A percentile compares a stretch with the other conserved stretches of the same genome.
These are phyloP conservation scores for Calonectria hongkongensis DNA, from an alignment of 2,329 filamentous ascomycete genomes.

Conservation along the genomic window DNA sequence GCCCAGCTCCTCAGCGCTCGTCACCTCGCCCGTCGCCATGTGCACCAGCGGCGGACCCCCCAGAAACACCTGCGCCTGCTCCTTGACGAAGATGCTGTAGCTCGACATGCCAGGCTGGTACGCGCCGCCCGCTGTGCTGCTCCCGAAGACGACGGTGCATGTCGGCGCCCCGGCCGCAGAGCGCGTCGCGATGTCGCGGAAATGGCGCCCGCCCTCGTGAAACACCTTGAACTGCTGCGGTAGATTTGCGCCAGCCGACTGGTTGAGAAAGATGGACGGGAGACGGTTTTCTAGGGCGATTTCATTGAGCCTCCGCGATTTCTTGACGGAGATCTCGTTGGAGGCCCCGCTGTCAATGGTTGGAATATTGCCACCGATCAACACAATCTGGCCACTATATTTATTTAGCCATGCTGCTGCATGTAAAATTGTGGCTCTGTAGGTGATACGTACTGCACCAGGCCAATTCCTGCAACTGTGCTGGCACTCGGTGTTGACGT, in stretches of 20 bases:
- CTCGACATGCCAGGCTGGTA: conserved; percentile 52
- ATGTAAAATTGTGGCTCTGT: no score
- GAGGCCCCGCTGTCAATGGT: conserved; percentile 64
- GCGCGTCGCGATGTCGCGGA: conserved; percentile 62
- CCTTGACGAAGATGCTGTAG: conserved; percentile 62
- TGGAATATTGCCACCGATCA: conserved; percentile 64
- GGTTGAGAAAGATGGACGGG: conserved; percentile 61
- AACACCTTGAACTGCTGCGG: conserved; percentile 67
- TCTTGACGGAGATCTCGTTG: conserved; percentile 62
- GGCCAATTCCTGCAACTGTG: conserved; percentile 61
- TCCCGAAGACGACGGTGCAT: conserved; percentile 66
- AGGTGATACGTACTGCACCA: conserved; percentile 20
- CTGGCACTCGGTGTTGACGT: conserved; percentile 60
- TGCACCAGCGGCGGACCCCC: conserved; percentile 67
- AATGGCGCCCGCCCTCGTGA: conserved; percentile 60
- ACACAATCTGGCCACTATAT: conserved; percentile 59
- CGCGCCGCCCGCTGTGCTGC: conserved; percentile 57
- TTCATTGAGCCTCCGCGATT: background rate
- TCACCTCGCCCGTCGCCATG: conserved; percentile 66
- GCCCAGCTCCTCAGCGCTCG: conserved; percentile 64
- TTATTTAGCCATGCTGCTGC: conserved; percentile 16
- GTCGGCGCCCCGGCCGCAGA: conserved; percentile 60
- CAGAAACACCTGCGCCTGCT: conserved; percentile 66
- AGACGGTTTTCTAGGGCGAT: conserved; percentile 62
- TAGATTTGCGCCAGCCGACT: conserved; percentile 60